Percentiles rank a stretch among this genome's conserved stretches.
phyloP scores from a whole-genome alignment of 1,284 basidiomycete genomes.

The Athelia sp. region DNA sequence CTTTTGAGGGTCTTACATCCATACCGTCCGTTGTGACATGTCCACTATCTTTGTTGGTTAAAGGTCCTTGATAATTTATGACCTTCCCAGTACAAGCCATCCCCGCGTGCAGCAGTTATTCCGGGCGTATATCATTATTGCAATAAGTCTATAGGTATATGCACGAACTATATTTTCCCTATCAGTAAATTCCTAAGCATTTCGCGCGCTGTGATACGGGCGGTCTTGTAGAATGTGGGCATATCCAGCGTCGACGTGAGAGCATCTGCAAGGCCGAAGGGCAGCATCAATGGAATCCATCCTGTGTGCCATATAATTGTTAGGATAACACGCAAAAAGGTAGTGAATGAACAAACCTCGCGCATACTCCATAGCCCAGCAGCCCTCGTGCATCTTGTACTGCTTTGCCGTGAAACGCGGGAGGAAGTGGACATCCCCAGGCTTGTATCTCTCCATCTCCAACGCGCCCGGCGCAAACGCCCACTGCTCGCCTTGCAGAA shows the following conservation, averaged over 20 bases:
- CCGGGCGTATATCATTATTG: background rate
- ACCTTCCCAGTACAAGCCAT: background rate
- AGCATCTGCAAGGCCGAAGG: conserved; percentile 88
- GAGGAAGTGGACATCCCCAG: conserved; percentile 84
- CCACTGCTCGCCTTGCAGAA: conserved; percentile 90
- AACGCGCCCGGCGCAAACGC: conserved; percentile 82
- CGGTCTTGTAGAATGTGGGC: conserved; percentile 78
- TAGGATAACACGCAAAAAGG: conserved; percentile 2
- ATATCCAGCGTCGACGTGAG: conserved; percentile 89
- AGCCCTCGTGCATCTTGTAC: conserved; percentile 95
- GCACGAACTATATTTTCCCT: conserved; percentile 74
- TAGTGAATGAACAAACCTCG: conserved; percentile 51
- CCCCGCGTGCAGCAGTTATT: no score
- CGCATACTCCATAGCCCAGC: conserved; percentile 94
- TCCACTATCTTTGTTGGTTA: background rate
- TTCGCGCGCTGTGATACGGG: conserved; percentile 77
- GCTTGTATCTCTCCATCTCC: conserved; percentile 77
- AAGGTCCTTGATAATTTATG: background rate
- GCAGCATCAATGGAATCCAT: conserved; percentile 89
- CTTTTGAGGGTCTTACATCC: no score
- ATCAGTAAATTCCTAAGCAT: conserved; percentile 79
- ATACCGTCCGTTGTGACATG: background rate
- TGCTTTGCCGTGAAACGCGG: conserved; percentile 86
- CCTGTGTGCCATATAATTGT: conserved; percentile 35
- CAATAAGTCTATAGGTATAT: background rate